These are phyloP conservation scores for Euphrasia arctica DNA, from an alignment of 305 asterid genomes.

Conservation along the genomic window DNA sequence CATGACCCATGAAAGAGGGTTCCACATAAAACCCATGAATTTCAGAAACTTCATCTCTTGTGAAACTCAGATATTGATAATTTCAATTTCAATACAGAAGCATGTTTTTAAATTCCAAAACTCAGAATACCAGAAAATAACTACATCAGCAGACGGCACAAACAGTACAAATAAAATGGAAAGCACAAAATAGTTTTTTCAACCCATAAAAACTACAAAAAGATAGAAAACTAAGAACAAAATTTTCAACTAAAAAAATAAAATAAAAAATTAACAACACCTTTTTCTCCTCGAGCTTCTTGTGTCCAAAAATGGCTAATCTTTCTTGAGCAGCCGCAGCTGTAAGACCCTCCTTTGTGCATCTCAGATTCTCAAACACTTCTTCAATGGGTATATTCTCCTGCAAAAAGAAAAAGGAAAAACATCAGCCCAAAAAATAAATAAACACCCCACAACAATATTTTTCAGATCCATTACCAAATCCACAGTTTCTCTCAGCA, in stretches of 20 bases:
- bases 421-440: constrained; percentile 16
- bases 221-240: not conserved
- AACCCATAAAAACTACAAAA: not conserved
- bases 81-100: not conserved
- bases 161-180: not conserved
- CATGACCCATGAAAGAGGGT: constrained; percentile 99
- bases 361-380: constrained; percentile 93
- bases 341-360: constrained; percentile 86
- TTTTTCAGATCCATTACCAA: constrained; percentile 93
- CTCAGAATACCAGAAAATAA: constrained; percentile 5
- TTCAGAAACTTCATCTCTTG: constrained; percentile 93
- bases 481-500: constrained; percentile 95
- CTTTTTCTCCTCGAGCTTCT: constrained; percentile 99
- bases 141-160: not conserved
- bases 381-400: constrained; percentile 94
- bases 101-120: not conserved
- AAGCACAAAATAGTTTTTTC: not conserved
- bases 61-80: constrained; percentile 19
- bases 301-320: constrained; percentile 88
- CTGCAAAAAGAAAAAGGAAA: constrained; percentile 40
- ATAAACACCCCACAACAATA: not conserved
- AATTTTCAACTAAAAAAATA: not conserved
- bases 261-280: constrained; percentile 29
- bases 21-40: constrained; percentile 99
- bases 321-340: constrained; percentile 81